These are phyloP conservation scores for Kodamaea laetipori DNA, from an alignment of 805 yeast species.

Conservation along the genomic window DNA sequence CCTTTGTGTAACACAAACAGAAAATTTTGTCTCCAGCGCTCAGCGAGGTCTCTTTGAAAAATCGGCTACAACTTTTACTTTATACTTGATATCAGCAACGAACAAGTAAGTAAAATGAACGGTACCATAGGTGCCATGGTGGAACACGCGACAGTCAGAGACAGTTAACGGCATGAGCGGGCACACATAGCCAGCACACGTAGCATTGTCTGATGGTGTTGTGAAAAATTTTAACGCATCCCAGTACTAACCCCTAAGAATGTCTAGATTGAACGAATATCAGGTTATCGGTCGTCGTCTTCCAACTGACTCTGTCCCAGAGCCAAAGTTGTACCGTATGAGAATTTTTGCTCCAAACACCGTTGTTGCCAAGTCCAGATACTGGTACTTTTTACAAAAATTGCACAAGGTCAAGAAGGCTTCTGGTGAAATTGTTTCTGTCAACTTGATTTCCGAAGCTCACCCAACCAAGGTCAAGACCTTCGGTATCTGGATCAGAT, in stretches of 20 bases:
- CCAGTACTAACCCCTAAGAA: conserved; percentile 19
- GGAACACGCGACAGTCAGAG: not conserved
- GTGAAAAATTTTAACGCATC: not conserved
- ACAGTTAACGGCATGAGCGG: not conserved
- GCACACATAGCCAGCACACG: not conserved
- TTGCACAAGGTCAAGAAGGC: conserved; percentile 99
- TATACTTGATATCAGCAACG: conserved; percentile 11
- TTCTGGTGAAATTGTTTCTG: conserved; percentile 97
- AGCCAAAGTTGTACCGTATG: conserved; percentile 99
- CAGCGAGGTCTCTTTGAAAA: conserved; percentile 5
- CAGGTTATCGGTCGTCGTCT: conserved; percentile 99
- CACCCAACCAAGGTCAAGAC: conserved; percentile 99
- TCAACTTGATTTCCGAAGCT: conserved; percentile 88
- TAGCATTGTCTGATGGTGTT: not conserved
- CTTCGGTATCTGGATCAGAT: conserved; percentile 99
- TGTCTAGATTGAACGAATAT: conserved; percentile 98
- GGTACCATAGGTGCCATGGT: not conserved
- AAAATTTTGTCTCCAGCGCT: conserved; percentile 4
- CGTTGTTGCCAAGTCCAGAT: conserved; percentile 99
- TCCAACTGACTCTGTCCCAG: conserved; percentile 98
- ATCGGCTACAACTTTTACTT: conserved; percentile 7
- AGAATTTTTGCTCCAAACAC: conserved; percentile 99
- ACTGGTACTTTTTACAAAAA: conserved; percentile 99
- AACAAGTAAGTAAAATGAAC: conserved; percentile 12
- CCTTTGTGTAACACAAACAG: conserved; percentile 3